Evolutionary conservation across 2,329 filamentous ascomycete species (phyloP), one percentile per base, ranked within the genome.

Genomic region (Acephala macrosclerotiorum): DNA sequence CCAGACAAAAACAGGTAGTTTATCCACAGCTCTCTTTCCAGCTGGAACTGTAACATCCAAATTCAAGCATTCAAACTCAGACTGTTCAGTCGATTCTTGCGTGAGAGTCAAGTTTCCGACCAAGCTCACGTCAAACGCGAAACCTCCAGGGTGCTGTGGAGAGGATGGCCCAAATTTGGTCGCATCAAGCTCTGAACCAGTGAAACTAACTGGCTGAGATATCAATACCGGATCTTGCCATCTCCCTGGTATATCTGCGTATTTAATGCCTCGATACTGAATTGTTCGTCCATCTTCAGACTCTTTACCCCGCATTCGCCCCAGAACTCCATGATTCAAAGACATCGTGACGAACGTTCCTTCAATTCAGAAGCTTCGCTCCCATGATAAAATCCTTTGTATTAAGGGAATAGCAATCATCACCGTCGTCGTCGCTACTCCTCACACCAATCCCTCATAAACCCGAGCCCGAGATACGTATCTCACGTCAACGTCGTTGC

Each of bases 181-280:
- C 1, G 76, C 77, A 65, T 79, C 73, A 45, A 74, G 75, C 0
- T 72, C 63, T 7, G 59, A 67, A 20, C 70, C 63, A 61, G 26
- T 16, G 22, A 9, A 14, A 1, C 66, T 66, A 58, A 29, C 53
- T 35, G 53, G 22, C n/a, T 55, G 26, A 12, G 16, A 56, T 16
- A 70, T 62, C 0, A 73, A 64, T 2, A 75, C 65, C 1, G 78
- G 74, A 18, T 77, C 73, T 63, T 73, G 60, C 66, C 74, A 80
- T 55, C 78, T 70, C 2, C 69, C 73, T 2, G 76, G 75, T 63
- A 79, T 75, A 1, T 64, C 64, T 8, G 76, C 77, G 51, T 75
- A 80, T 71, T 77, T 78, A 25, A 80, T 68, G 38, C 76, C 75
- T 26, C 77, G 72, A 65, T 76, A 80, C 64, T 79, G 75, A 14